Evolutionary conservation across 2,329 filamentous ascomycete species (phyloP).

Genomic region (Fusarium stilboides): DNA sequence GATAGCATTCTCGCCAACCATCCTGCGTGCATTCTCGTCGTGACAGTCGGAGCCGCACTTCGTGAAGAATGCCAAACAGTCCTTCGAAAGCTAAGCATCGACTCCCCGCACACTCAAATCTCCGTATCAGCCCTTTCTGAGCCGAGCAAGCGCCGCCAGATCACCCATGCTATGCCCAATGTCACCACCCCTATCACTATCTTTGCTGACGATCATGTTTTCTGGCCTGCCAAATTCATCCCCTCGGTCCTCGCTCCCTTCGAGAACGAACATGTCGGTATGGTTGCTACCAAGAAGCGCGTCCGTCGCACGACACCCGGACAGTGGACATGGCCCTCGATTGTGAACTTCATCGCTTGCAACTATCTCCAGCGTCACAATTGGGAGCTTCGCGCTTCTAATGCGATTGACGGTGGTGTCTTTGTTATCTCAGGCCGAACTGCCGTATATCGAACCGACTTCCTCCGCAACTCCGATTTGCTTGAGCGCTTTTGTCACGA

Average conservation of each 20-base stretch:
- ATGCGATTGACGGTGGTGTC: constrained; percentile 70
- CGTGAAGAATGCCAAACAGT: constrained; percentile 30
- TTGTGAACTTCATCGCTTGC: constrained; percentile 70
- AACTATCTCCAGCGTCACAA: constrained; percentile 75
- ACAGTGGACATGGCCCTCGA: constrained; percentile 49
- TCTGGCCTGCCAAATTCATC: constrained; percentile 64
- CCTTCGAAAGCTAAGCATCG: constrained; percentile 7
- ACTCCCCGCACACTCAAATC: constrained; percentile 44
- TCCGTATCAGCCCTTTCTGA: constrained; percentile 51
- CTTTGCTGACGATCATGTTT: constrained; percentile 68
- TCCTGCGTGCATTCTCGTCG: constrained; percentile 59
- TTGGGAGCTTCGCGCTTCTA: constrained; percentile 71
- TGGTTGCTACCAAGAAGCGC: constrained; percentile 71
- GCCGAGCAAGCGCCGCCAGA: constrained; percentile 66
- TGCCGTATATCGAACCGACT: constrained; percentile 63
- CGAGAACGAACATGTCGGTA: constrained; percentile 63
- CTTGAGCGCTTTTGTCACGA: constrained; percentile 64
- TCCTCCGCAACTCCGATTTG: constrained; percentile 64
- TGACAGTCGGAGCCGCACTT: constrained; percentile 59
- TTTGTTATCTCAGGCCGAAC: constrained; percentile 73
- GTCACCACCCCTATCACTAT: constrained; percentile 61
- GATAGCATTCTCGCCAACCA: constrained; percentile 57
- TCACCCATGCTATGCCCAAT: constrained; percentile 57
- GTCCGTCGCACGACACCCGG: constrained; percentile 59
- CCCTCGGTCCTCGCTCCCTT: constrained; percentile 60